Percentiles rank a stretch among this genome's conserved stretches.
Conservation (phyloP, 148 eudicot species). For the Drosera capensis region DNA sequence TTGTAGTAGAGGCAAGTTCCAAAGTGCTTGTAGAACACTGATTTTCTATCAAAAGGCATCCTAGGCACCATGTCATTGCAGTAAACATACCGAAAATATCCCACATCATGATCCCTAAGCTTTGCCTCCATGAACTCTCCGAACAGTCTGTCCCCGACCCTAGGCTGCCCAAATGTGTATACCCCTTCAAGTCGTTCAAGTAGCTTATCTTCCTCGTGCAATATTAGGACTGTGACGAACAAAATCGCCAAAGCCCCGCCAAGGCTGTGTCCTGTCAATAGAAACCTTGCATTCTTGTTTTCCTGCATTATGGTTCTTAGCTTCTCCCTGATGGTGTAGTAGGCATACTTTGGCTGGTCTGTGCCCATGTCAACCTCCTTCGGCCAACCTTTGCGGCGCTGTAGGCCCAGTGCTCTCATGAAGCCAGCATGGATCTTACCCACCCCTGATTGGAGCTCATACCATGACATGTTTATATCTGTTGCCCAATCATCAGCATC, state of each 20-base stretch:
- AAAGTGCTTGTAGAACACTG: conserved; percentile 50
- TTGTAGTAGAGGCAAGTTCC: conserved; percentile 49
- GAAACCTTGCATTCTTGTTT: conserved; percentile 24
- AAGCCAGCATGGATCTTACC: conserved; percentile 65
- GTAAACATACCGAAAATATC: conserved; percentile 56
- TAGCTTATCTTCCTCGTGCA: conserved; percentile 28
- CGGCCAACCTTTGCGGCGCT: conserved; percentile 3
- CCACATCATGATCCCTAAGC: conserved; percentile 13
- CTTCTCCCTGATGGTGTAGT: conserved; percentile 33
- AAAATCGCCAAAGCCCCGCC: conserved; percentile 67
- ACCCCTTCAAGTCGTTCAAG: conserved; percentile 32
- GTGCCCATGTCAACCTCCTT: conserved; percentile 7
- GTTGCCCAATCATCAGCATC: conserved; percentile 53
- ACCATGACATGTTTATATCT: conserved; percentile 58
- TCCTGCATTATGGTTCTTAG: conserved; percentile 14
- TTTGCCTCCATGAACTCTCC: conserved; percentile 26
- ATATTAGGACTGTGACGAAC: conserved; percentile 41
- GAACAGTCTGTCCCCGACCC: conserved; percentile 52
- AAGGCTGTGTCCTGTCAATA: conserved; percentile 76
- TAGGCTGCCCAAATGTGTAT: conserved; percentile 76
- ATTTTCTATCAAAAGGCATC: conserved; percentile 38
- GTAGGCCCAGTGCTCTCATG: conserved; percentile 55
- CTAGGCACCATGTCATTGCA: conserved; percentile 51
- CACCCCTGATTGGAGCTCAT: conserved; percentile 18
- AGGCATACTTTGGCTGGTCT: conserved; percentile 20